Conservation (phyloP, 31 red algal species). For the Asparagopsis taxiformis region DNA sequence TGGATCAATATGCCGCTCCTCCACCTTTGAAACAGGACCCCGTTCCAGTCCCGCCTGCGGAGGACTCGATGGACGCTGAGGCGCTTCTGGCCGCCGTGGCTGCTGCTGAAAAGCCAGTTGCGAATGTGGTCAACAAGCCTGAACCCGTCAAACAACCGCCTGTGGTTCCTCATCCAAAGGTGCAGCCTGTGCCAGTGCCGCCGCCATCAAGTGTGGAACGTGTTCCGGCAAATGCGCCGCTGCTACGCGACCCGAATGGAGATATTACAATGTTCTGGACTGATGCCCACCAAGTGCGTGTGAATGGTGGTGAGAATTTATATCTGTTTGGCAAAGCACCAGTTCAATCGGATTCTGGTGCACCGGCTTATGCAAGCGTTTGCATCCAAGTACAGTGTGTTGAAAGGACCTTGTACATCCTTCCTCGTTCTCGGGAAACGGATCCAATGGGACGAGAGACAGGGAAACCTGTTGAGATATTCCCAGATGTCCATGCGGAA, state of each 20-base stretch:
- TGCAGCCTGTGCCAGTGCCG: not conserved
- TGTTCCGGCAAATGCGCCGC: not conserved
- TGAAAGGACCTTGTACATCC: slow-evolving; percentile 65
- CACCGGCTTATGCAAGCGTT: slow-evolving; percentile 44
- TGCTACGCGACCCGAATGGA: slow-evolving; percentile 59
- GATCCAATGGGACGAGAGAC: slow-evolving; percentile 9
- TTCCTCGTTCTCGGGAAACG: slow-evolving; percentile 45
- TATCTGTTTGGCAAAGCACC: slow-evolving; percentile 85
- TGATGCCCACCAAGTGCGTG: slow-evolving; percentile 87
- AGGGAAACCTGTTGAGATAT: slow-evolving; percentile 34
- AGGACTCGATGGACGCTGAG: slow-evolving; percentile 59
- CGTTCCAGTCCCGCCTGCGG: not conserved
- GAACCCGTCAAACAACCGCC: not conserved
- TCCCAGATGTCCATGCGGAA: slow-evolving; percentile 59
- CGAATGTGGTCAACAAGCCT: not conserved
- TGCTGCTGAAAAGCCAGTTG: slow-evolving; percentile 41
- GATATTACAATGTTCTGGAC: slow-evolving; percentile 81
- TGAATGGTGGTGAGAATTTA: slow-evolving; percentile 64
- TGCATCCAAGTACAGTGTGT: slow-evolving; percentile 73
- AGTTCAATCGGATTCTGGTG: slow-evolving; percentile 16
- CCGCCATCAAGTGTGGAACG: not conserved
- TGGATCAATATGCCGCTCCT: slow-evolving; percentile 54
- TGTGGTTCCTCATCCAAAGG: not conserved
- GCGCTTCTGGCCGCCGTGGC: slow-evolving; percentile 48
- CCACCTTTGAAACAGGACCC: slow-evolving; percentile 40